Evolutionary conservation across 768 basidiomycete genomes (phyloP), one percentile per base, ranked within the genome.

Genomic region (Coprinopsis cinerea): DNA sequence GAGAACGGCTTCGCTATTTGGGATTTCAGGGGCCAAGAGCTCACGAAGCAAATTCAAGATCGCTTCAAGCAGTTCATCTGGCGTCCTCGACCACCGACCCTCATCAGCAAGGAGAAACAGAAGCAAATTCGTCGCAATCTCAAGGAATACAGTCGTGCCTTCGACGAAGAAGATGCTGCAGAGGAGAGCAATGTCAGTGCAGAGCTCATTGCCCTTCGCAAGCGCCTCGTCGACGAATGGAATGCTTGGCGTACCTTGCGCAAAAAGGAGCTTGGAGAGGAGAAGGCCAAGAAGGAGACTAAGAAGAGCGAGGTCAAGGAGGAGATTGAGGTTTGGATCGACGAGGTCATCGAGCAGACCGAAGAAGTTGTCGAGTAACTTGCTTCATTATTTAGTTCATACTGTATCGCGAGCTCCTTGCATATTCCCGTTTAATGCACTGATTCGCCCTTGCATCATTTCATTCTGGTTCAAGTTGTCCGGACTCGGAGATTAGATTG

Each of bases 61-160:
- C 82, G 87, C 49, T 98, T 99, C 81, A 99, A 99, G 74, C 96
- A 99, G 67, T 92, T 98, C 69, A 79, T 97, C 54, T 99, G 95
- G 95, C 85, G 96, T 28, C 94, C 95, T 22, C 85, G 96, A n/a
- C 92, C 96, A 3, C 80, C 83, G 10, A 87, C 90, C 2, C 70
- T 98, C 44, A 75, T 99, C 50, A 76, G 82, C 42, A 91, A 87
- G 63, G 93, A 96, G 44, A 82, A 92, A 53, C 92, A 96, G 61
- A 83, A 83, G 55, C 79, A 78, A 45, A 81, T 99, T 51, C 81
- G 91, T 52, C 86, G 83, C 68, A 95, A 91, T 63, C 76, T 98
- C 56, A 83, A 86, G 51, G 94, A 98, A 66, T 95, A 83, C 73
- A 89, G 90, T 59, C 81, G 91, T 11, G 69, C 75, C 27, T 99